Evolutionary conservation across 345 rosid species (phyloP), one percentile per base, ranked within the genome.

Genomic region (Draba incana): DNA sequence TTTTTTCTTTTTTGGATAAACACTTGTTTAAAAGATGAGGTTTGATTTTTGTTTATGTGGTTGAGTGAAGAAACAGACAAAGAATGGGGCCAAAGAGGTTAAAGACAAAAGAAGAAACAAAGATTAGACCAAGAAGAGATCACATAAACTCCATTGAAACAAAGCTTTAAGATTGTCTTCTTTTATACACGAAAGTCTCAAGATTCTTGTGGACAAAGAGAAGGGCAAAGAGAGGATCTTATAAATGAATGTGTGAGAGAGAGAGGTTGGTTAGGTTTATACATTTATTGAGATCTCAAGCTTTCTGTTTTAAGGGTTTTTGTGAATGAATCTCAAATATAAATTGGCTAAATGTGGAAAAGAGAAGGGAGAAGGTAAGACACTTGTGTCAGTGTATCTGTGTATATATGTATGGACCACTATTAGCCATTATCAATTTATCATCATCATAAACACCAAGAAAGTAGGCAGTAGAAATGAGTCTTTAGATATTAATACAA

Each of bases 21-120:
- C 62, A 59, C 6, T 50, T 73, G 47, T 33, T 31, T 35, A 57
- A 73, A 20, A 66, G 68, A 74, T 74, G 72, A 62, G 46, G 60
- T 68, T 55, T 74, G 2, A 10, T 68, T n/a, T 68, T 56, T 43
- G 54, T 59, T 66, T 75, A 43, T 72, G 79, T 75, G 79, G 79
- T 75, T 75, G 75, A 57, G 42, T n/a, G 39, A 69, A 57, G 66
- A 69, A 69, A 69, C 64, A 69, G 44, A 75, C 72, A 74, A 74
- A 66, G 20, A 66, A 50, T 69, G 62, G 75, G 48, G 10, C 39
- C 61, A 53, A 59, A 43, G 49, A 51, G 60, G 49, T 15, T 33
- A 66, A 66, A 66, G 62, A 66, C 56, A 74, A 55, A 64, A 56
- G 13, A 64, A 31, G 8, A 64, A 44, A 72, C 41, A 41, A 38